Conservation (phyloP, 345 rosid genomes). For the Eucalyptus camaldulensis region DNA sequence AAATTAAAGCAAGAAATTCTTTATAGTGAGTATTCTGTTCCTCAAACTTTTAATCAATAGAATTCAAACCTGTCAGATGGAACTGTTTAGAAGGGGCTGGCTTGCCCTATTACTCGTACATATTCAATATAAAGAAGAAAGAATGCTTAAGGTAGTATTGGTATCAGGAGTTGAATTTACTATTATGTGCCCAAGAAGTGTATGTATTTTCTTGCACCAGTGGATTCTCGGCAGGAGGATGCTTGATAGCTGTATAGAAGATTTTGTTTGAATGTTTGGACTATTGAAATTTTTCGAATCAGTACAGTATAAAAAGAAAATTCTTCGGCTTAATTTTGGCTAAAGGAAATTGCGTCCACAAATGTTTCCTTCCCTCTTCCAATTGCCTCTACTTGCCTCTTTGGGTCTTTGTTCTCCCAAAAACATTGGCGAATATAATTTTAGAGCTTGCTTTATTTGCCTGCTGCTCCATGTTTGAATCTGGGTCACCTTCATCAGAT, state of each 20-base stretch:
- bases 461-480: not conserved
- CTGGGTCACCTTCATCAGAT: not conserved
- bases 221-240: not conserved
- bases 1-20: constrained; percentile 89
- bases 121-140: not conserved
- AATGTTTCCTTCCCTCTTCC: not conserved
- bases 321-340: not conserved
- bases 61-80: not conserved
- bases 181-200: not conserved
- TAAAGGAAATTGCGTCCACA: not conserved
- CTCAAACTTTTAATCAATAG: not conserved
- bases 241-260: not conserved
- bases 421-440: not conserved
- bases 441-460: not conserved
- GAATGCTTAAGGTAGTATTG: not conserved
- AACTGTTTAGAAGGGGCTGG: not conserved
- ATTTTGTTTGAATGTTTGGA: not conserved
- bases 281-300: not conserved
- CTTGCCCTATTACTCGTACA: not conserved
- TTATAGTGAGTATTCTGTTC: constrained; percentile 51
- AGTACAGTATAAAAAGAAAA: not conserved
- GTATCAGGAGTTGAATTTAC: not conserved
- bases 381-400: not conserved
- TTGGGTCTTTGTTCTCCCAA: not conserved
- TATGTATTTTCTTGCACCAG: not conserved